Base-by-base conservation (phyloP, 2,329 filamentous ascomycete species). In the Fulvia fulva region DNA sequence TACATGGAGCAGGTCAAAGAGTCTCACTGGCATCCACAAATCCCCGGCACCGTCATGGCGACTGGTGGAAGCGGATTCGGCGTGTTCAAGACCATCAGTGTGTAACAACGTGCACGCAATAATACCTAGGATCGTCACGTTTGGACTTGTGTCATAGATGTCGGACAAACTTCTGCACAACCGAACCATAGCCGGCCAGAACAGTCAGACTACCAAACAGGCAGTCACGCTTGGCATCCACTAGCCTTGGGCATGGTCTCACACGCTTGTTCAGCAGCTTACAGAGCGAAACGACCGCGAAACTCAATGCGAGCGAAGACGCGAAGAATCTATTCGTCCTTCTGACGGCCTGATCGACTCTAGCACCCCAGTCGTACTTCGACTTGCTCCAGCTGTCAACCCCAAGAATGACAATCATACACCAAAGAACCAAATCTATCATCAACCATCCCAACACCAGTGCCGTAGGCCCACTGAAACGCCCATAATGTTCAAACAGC, bases 1-100 rank as follows among this genome's bases (percentile, higher is more conserved):
- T 97, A 96, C 73, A 91, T 95, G 79, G 89, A 95, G 69, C 87
- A 90, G 67, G 91, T 91, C 57, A 97, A 97, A 83, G 94, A 99
- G 77, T 78, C 92, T 37, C 94, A 99, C 77, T 99, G 94, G 93
- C 93, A 97, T 77, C 89, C 89, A 32, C 94, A 99, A 78, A 96
- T 97, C 72, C 89, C 91, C 0, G 94, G 94, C 28, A 87, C 86
- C 32, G 77, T 97, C 61, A 87, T 97, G 76, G 91, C 91, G 1
- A 99, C 94, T 0, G 94, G 94, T 9, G 88, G 91, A 70, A 87
- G 87, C 75, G 86, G 86, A 53, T 97, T 99, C 76, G 83, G 83
- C 25, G 71, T 75, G 16, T 75, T 76, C 61, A 76, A 74, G 67
- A 76, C 73, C 9, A 75, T 76, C 57, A 75, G 73, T 62, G 73